Conservation (phyloP, 257 asterid genomes). For the Nicotiana otophora region DNA sequence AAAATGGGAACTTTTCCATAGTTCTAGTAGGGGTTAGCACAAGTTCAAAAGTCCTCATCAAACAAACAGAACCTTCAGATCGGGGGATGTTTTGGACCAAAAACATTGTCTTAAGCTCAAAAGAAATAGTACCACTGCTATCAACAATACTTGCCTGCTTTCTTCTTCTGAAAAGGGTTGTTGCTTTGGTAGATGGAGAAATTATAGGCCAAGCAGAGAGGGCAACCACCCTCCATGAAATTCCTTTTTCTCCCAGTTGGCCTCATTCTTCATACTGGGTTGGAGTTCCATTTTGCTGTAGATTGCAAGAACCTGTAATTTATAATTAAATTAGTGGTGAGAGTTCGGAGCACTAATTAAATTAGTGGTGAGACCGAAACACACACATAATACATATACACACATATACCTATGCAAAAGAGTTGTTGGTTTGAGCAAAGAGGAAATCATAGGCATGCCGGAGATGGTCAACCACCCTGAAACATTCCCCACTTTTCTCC, state of each 20-base stretch:
- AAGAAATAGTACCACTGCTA: neutral
- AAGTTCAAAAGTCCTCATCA: neutral
- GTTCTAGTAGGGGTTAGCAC: neutral
- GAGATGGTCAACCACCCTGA: neutral
- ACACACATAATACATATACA: no score
- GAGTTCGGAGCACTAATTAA: no score
- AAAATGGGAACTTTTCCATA: neutral
- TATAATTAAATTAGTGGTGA: no score
- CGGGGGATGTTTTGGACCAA: neutral
- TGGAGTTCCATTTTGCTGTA: neutral
- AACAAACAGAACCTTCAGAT: neutral
- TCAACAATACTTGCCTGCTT: neutral
- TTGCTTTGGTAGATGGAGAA: neutral
- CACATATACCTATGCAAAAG: no score
- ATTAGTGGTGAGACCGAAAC: no score
- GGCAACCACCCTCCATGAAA: slow-evolving; percentile 6
- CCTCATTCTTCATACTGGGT: neutral
- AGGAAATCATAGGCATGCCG: neutral
- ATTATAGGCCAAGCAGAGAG: neutral
- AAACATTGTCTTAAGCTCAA: neutral
- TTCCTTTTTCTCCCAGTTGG: neutral
- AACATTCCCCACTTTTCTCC: neutral
- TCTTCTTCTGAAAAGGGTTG: neutral
- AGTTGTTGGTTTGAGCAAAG: neutral
- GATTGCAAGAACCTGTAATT: neutral